Conservation (phyloP, 2,329 filamentous ascomycete species). For the Stromatinia cepivora region DNA sequence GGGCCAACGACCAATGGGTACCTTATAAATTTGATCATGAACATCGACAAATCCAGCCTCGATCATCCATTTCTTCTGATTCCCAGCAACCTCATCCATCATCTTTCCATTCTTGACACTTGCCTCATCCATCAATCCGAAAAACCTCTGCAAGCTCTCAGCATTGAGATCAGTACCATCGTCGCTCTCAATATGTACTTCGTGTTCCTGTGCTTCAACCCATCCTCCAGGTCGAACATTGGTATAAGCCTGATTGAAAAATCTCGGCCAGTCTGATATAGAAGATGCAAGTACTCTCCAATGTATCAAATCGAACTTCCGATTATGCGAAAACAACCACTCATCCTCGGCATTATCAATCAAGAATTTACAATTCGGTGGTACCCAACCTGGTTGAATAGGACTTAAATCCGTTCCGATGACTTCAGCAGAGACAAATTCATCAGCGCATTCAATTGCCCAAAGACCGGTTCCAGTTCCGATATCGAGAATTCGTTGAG, state of each 20-base stretch:
- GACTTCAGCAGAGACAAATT: constrained; percentile 48
- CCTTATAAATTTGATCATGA: constrained; percentile 21
- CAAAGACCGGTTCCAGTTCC: constrained; percentile 61
- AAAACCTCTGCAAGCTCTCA: constrained; percentile 50
- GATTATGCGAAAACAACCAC: constrained; percentile 52
- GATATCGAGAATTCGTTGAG: constrained; percentile 56
- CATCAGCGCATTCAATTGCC: constrained; percentile 60
- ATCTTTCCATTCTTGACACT: constrained; percentile 50
- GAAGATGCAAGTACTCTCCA: constrained; percentile 57
- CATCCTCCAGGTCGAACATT: constrained; percentile 56
- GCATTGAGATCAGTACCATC: constrained; percentile 44
- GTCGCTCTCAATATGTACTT: constrained; percentile 50
- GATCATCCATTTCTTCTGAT: constrained; percentile 43
- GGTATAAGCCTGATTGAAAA: constrained; percentile 50
- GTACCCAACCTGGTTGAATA: constrained; percentile 59
- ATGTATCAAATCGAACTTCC: constrained; percentile 60
- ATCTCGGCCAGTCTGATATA: constrained; percentile 55
- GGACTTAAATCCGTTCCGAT: constrained; percentile 58
- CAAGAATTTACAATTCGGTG: constrained; percentile 59
- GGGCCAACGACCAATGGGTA: constrained; percentile 55
- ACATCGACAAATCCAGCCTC: constrained; percentile 55
- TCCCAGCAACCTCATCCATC: constrained; percentile 45
- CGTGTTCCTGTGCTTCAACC: constrained; percentile 57
- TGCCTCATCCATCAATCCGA: constrained; percentile 49
- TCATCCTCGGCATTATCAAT: constrained; percentile 64